These are phyloP conservation scores for Talaromyces sp. DNA, from an alignment of 2,329 filamentous ascomycete genomes.

Conservation along the genomic window DNA sequence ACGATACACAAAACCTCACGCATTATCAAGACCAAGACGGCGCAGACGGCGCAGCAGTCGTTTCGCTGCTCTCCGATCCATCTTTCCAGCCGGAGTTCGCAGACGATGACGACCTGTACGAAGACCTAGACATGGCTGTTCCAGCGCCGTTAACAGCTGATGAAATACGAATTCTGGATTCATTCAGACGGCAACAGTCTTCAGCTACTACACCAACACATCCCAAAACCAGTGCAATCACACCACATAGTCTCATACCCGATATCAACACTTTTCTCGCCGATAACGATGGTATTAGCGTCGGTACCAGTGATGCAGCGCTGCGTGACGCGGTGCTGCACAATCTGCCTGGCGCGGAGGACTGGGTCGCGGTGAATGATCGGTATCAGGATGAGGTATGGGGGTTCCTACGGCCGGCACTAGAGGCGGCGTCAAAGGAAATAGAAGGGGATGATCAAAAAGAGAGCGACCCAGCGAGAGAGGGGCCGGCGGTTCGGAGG, in stretches of 20 bases:
- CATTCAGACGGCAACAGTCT: conserved; percentile 23
- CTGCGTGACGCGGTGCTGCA: conserved; percentile 27
- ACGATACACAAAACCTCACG: not conserved
- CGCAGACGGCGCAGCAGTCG: conserved; percentile 38
- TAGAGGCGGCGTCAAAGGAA: conserved; percentile 55
- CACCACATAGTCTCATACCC: conserved; percentile 27
- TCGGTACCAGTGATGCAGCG: not conserved
- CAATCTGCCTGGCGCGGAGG: conserved; percentile 26
- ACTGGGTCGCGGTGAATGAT: conserved; percentile 33
- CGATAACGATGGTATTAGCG: conserved; percentile 9
- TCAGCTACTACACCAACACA: not conserved
- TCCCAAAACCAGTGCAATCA: conserved; percentile 17
- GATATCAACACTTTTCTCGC: conserved; percentile 29
- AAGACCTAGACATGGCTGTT: conserved; percentile 19
- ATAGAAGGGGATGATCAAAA: conserved; percentile 36
- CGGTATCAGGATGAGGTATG: conserved; percentile 58
- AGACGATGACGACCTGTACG: conserved; percentile 15
- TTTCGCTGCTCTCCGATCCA: conserved; percentile 33
- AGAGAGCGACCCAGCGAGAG: not conserved
- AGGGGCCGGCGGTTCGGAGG: conserved; percentile 31
- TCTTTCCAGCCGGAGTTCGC: conserved; percentile 27
- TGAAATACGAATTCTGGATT: conserved; percentile 28
- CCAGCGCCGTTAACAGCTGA: conserved; percentile 18
- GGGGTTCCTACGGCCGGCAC: conserved; percentile 58
- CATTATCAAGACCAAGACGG: conserved; percentile 9